Evolutionary conservation across 306 rosid genomes (phyloP).

Genomic region (Malus sieversii): DNA sequence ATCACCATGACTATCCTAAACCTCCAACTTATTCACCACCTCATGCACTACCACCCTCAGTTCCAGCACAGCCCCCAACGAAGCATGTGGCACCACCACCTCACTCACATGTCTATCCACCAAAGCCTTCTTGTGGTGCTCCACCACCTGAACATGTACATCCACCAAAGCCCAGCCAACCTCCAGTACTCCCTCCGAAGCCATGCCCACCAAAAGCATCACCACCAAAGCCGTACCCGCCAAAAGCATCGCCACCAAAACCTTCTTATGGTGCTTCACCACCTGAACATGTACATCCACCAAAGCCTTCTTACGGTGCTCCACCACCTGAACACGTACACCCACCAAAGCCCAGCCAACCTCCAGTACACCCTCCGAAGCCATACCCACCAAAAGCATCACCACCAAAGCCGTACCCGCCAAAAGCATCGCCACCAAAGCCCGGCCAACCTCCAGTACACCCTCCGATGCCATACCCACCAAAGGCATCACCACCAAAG

Average conservation of each 20-base stretch:
- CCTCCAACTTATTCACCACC: neutral
- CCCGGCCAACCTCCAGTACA: neutral
- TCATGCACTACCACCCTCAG: neutral
- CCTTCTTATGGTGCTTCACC: neutral
- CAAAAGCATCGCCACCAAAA: neutral
- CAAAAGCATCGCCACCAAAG: neutral
- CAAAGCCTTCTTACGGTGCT: neutral
- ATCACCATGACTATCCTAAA: slow-evolving; percentile 4
- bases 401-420: neutral
- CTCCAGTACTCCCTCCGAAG: neutral
- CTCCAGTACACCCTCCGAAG: neutral
- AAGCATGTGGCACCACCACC: neutral
- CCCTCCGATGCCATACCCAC: neutral
- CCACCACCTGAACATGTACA: neutral
- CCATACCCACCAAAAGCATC: neutral
- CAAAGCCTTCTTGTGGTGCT: neutral
- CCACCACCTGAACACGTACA: neutral
- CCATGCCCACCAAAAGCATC: neutral
- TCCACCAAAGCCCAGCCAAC: slow-evolving; percentile 1
- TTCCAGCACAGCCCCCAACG: neutral
- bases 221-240: neutral
- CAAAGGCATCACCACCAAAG: neutral
- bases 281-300: neutral
- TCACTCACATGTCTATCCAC: neutral
- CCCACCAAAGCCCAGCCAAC: neutral